Evolutionary conservation across 768 basidiomycete species (phyloP).

Genomic region (Lactarius vividus): DNA sequence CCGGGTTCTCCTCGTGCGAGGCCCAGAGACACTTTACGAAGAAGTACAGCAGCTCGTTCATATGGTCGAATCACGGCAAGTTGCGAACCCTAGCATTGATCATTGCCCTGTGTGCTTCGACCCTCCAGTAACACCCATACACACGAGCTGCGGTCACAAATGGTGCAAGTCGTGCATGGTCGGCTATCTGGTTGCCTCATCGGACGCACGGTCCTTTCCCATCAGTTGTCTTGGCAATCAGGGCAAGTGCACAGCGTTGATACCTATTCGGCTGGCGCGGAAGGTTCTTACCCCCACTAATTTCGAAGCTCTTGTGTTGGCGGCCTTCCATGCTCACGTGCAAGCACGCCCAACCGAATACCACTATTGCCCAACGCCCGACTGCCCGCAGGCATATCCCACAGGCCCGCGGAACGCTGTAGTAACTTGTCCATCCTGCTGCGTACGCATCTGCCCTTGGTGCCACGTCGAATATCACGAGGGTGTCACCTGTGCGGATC

Average conservation of each 20-base stretch:
- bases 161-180: conserved; percentile 66
- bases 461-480: conserved; percentile 65
- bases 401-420: conserved; percentile 46
- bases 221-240: conserved; percentile 68
- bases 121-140: conserved; percentile 49
- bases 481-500: conserved; percentile 60
- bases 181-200: conserved; percentile 55
- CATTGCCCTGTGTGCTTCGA: conserved; percentile 72
- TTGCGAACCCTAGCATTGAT: conserved; percentile 23
- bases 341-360: conserved; percentile 60
- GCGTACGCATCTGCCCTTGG: conserved; percentile 62
- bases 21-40: conserved; percentile 46
- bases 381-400: conserved; percentile 75
- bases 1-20: conserved; percentile 52
- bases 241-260: conserved; percentile 53
- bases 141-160: conserved; percentile 60
- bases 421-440: conserved; percentile 70
- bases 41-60: conserved; percentile 44
- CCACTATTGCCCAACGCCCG: conserved; percentile 74
- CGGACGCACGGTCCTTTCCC: conserved; percentile 62
- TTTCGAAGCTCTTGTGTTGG: conserved; percentile 53
- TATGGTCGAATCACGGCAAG: conserved; percentile 32
- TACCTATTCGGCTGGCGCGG: conserved; percentile 53
- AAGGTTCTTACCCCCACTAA: conserved; percentile 49
- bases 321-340: conserved; percentile 61